Conservation (phyloP, 2,329 filamentous ascomycete genomes). For the Colletotrichum ledebouriae region DNA sequence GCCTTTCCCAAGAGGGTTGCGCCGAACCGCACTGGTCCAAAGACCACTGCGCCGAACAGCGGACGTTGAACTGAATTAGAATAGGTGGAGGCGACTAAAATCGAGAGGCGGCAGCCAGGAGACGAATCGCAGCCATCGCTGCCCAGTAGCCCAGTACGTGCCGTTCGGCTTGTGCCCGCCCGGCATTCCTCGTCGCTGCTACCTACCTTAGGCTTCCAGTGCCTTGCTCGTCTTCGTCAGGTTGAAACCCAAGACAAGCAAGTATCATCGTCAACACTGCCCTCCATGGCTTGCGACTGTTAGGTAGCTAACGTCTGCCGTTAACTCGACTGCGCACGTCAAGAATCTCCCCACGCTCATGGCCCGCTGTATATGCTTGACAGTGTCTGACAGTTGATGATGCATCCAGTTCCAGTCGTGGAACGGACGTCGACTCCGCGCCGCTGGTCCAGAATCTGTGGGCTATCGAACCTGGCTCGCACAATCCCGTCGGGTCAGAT, state of each 20-base stretch:
- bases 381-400: not conserved
- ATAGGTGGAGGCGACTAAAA: conserved; percentile 37
- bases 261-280: conserved; percentile 28
- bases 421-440: conserved; percentile 14
- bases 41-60: conserved; percentile 31
- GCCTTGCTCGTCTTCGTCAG: conserved; percentile 8
- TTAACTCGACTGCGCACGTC: conserved; percentile 1
- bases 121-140: conserved; percentile 17
- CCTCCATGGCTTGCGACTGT: not conserved
- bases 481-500: conserved; percentile 35
- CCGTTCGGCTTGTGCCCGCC: conserved; percentile 40
- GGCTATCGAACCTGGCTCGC: conserved; percentile 6
- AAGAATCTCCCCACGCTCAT: not conserved
- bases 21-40: conserved; percentile 22
- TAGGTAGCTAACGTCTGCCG: conserved; percentile 12
- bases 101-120: conserved; percentile 22
- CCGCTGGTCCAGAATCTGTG: conserved; percentile 24
- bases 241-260: conserved; percentile 21
- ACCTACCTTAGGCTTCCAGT: conserved; percentile 1
- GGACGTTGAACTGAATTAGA: conserved; percentile 40
- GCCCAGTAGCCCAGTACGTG: conserved; percentile 1
- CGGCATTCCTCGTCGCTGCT: conserved; percentile 27
- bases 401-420: not conserved
- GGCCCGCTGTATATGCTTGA: not conserved
- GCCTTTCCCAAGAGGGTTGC: conserved; percentile 32